These are phyloP conservation scores for Penicillium sp. DNA, from an alignment of 2,329 filamentous ascomycete genomes.

Conservation along the genomic window DNA sequence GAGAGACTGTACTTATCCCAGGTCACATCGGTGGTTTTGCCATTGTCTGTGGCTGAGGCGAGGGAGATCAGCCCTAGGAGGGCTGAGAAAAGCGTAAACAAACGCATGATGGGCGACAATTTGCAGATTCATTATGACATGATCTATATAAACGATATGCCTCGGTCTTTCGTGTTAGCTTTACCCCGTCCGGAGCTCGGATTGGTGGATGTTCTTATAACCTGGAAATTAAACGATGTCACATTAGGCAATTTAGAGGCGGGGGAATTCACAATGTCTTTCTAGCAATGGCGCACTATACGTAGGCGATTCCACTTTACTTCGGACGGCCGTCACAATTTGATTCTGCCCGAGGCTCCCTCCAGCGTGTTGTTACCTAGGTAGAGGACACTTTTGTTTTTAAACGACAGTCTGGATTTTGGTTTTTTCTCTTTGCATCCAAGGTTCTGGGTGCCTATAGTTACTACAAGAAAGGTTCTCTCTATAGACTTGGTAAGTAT, in stretches of 20 bases:
- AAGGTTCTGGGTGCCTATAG: too few species aligned
- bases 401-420: too few species aligned
- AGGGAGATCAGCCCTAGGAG: conserved; percentile 12
- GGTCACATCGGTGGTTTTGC: conserved; percentile 47
- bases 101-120: conserved; percentile 19
- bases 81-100: conserved; percentile 18
- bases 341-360: too few species aligned
- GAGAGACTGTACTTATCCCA: conserved; percentile 57
- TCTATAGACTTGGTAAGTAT: too few species aligned
- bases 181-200: conserved; percentile 20
- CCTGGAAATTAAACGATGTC: conserved; percentile 5
- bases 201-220: conserved; percentile 29
- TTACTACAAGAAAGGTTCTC: too few species aligned
- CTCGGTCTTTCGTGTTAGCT: conserved; percentile 25
- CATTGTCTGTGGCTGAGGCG: conserved; percentile 39
- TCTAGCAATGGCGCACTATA: too few species aligned
- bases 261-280: not conserved
- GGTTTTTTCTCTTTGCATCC: too few species aligned
- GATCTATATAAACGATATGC: not conserved
- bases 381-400: too few species aligned
- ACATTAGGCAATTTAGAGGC: conserved; percentile 21
- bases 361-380: too few species aligned
- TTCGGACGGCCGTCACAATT: too few species aligned
- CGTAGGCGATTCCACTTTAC: too few species aligned
- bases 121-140: not conserved